phyloP scores from a whole-genome alignment of 1,284 basidiomycete genomes.

The Vanrija sp. region DNA sequence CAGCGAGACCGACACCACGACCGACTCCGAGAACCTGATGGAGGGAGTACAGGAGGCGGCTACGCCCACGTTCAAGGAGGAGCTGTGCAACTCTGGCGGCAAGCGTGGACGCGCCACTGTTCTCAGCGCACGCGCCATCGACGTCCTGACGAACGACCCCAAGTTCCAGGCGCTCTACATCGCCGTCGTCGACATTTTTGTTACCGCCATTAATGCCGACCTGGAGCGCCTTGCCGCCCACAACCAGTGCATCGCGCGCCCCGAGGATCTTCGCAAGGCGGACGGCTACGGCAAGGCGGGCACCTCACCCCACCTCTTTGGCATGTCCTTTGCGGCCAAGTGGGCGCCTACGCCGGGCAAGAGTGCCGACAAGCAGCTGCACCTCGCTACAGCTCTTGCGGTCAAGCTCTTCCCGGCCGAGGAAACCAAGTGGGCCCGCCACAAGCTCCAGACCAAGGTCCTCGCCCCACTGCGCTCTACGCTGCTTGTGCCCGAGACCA shows the following conservation, averaged over 20 bases:
- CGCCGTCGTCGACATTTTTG: constrained; percentile 60
- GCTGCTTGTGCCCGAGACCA: constrained; percentile 55
- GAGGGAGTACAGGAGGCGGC: background rate
- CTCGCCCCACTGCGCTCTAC: constrained; percentile 57
- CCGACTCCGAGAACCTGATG: background rate
- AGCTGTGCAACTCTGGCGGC: background rate
- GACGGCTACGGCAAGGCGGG: constrained; percentile 12
- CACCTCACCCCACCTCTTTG: constrained; percentile 44
- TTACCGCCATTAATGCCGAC: constrained; percentile 55
- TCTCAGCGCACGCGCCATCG: constrained; percentile 41
- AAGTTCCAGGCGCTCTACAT: constrained; percentile 62
- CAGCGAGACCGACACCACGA: background rate
- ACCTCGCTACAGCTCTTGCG: constrained; percentile 61
- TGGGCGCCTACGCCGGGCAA: constrained; percentile 63
- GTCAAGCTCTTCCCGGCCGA: constrained; percentile 52
- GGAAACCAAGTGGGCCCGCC: constrained; percentile 38
- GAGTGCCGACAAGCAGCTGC: constrained; percentile 61
- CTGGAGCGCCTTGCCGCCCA: constrained; percentile 42
- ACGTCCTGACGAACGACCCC: constrained; percentile 51
- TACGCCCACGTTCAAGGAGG: background rate
- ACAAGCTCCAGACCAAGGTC: constrained; percentile 33
- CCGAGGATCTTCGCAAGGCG: constrained; percentile 33
- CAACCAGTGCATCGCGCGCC: constrained; percentile 15
- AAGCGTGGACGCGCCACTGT: constrained; percentile 36
- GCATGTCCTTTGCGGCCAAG: constrained; percentile 60